phyloP scores from a whole-genome alignment of 139 green algal genomes.

The Nannochloris sp. region DNA sequence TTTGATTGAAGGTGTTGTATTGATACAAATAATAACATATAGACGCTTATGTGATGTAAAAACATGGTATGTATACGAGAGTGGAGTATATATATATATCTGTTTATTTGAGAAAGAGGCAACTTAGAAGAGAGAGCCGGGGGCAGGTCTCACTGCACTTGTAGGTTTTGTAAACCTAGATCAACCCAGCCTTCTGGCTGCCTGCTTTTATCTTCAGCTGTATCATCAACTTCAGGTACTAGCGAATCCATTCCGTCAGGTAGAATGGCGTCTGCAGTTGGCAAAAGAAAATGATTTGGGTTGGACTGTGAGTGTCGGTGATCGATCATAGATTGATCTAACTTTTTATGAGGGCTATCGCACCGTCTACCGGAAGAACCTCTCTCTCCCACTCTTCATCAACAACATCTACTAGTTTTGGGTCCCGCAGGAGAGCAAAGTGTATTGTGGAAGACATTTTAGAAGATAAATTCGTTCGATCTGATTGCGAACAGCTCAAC shows the following conservation, averaged over 20 bases:
- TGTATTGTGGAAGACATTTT: slow-evolving; percentile 10
- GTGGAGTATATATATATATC: neutral
- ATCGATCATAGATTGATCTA: neutral
- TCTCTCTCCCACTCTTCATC: slow-evolving; percentile 25
- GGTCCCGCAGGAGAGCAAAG: slow-evolving; percentile 6
- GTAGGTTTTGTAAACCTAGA: slow-evolving; percentile 18
- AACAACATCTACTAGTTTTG: slow-evolving; percentile 14
- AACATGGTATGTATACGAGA: neutral
- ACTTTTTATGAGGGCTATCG: neutral
- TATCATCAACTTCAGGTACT: slow-evolving; percentile 4
- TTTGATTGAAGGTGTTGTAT: too few species aligned
- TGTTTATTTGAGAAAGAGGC: too few species aligned
- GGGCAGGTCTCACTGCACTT: too few species aligned
- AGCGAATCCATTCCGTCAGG: slow-evolving; percentile 3
- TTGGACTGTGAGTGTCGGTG: neutral
- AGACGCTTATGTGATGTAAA: neutral
- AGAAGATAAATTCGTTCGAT: too few species aligned
- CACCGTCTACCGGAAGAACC: slow-evolving; percentile 21
- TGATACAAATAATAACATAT: neutral
- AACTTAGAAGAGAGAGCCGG: too few species aligned
- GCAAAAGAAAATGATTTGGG: neutral
- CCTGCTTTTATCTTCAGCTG: neutral
- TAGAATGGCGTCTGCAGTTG: slow-evolving; percentile 20
- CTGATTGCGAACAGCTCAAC: too few species aligned
- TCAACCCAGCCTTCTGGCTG: slow-evolving; percentile 19